Conservation (phyloP, 2,329 filamentous ascomycete genomes). For the Pseudodiploospora longispora region DNA sequence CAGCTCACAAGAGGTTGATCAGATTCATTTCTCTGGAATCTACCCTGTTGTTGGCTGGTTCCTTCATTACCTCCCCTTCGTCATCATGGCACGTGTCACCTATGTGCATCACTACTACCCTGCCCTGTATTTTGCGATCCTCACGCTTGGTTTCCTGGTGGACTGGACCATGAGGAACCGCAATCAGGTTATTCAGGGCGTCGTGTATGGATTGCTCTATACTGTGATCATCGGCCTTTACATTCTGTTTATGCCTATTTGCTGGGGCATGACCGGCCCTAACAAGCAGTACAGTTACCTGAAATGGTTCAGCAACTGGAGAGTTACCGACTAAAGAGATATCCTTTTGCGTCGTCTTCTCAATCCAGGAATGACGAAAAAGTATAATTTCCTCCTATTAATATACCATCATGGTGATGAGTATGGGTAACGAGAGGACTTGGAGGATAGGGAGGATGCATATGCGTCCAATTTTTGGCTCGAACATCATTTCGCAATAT, state of each 20-base stretch:
- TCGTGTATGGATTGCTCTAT: slow-evolving; percentile 69
- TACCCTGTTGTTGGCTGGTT: slow-evolving; percentile 94
- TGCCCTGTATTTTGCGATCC: slow-evolving; percentile 92
- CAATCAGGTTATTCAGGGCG: slow-evolving; percentile 54
- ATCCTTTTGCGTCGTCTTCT: neutral
- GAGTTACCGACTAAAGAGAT: slow-evolving; percentile 55
- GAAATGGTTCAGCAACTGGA: slow-evolving; percentile 89
- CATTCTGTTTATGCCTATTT: slow-evolving; percentile 84
- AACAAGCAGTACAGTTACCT: slow-evolving; percentile 82
- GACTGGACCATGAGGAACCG: slow-evolving; percentile 74
- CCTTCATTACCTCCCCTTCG: slow-evolving; percentile 90
- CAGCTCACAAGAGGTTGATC: slow-evolving; percentile 71
- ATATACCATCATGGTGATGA: neutral
- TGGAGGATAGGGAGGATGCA: too few species aligned
- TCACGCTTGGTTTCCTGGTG: slow-evolving; percentile 77
- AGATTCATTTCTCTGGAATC: slow-evolving; percentile 86
- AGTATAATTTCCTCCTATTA: slow-evolving; percentile 5
- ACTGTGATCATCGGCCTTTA: slow-evolving; percentile 70
- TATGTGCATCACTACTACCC: slow-evolving; percentile 99
- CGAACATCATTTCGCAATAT: too few species aligned
- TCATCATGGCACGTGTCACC: slow-evolving; percentile 96
- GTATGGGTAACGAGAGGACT: neutral
- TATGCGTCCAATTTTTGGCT: too few species aligned
- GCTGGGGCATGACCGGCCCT: slow-evolving; percentile 87
- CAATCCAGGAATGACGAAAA: neutral